Evolutionary conservation across 1,284 basidiomycete species (phyloP), one percentile per base, ranked within the genome.

Genomic region (Irpex lacteus): DNA sequence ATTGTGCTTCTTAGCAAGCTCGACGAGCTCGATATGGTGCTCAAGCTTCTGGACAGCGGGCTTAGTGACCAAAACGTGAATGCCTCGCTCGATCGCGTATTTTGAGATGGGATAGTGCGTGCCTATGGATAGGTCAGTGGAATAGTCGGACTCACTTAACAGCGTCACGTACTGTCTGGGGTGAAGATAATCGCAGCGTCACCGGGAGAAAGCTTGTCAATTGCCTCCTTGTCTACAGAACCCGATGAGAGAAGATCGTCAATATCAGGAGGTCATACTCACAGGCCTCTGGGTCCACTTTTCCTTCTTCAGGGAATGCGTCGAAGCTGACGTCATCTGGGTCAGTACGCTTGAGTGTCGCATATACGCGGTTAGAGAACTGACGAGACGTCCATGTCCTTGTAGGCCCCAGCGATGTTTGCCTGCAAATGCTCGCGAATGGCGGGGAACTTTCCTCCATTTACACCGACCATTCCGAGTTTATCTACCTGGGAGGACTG

Each of bases 1-100:
- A 60, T 90, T 89, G 72, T 95, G 83, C 75, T 91, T 85, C 70
- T 82, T 85, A 8, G 95, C 94, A 0, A 88, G 85, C 50, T 85
- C 81, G 63, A 94, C 87, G 60, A 97, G 84, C 37, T 85, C 83
- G 67, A 87, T 88, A 77, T 98, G 95, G 73, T 97, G 89, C 62
- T 85, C 81, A 50, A 98, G 84, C 34, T 92, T 83, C 73, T 98
- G 91, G 0, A 94, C 95, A 0, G 95, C 95, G 0, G 95, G 95
- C 76, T 97, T 98, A 60, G 95, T 98, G 66, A 97, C 87, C 57
- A 97, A 84, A 52, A 97, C 95, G 75, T 97, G 95, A 61, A 96
- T 80, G 1, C 89, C 89, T 21, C 82, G 87, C 75, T 95, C 87
- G 57, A 97, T 89, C 2, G 95, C 95, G 70, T 95, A 94, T 58